A percentile compares a stretch with the other conserved stretches of the same genome.
Conservation (phyloP, 164 flowering plant genomes). For the Magnolia changhungtana region DNA sequence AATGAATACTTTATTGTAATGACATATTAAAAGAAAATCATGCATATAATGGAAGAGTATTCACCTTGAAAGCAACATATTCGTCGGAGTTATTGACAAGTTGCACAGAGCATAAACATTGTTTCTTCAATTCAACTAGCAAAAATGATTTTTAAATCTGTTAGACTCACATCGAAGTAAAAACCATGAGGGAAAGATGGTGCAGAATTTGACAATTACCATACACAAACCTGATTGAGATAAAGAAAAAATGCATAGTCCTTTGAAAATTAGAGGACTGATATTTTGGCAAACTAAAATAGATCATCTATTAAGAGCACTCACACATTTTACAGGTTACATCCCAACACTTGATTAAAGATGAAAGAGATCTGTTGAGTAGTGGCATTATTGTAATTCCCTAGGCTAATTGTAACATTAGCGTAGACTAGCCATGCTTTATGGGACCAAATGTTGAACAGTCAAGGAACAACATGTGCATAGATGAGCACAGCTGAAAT, state of each 20-base stretch:
- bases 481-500: no score
- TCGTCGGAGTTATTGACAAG: slow-evolving; percentile 55
- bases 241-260: not conserved
- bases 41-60: not conserved
- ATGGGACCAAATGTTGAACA: no score
- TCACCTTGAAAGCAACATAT: slow-evolving; percentile 86
- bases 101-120: slow-evolving; percentile 54
- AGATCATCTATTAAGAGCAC: no score
- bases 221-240: not conserved
- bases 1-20: not conserved
- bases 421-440: no score
- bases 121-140: slow-evolving; percentile 74
- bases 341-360: no score
- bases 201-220: not conserved
- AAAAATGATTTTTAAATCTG: not conserved
- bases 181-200: not conserved
- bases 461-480: no score
- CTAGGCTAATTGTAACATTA: no score
- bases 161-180: not conserved
- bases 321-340: no score
- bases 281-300: no score
- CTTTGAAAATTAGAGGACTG: no score
- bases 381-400: no score
- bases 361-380: no score
- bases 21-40: not conserved